phyloP scores from a whole-genome alignment of 2,329 filamentous ascomycete genomes.

The Hymenoscyphus repandus region DNA sequence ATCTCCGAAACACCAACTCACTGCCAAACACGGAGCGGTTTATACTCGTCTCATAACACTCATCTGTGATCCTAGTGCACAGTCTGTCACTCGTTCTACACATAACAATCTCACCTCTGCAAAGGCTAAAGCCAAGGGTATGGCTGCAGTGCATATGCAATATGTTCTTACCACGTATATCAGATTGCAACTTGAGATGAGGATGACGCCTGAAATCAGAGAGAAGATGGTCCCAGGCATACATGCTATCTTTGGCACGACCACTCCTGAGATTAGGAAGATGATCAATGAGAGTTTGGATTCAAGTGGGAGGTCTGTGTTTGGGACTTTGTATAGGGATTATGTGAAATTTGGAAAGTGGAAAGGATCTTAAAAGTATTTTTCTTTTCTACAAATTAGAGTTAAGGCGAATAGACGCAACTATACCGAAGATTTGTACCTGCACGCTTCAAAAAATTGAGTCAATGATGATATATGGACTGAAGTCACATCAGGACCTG shows the following conservation, averaged over 20 bases:
- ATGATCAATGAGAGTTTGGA: constrained; percentile 57
- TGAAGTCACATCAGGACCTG: too few species aligned
- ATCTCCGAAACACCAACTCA: constrained; percentile 24
- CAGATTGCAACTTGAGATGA: constrained; percentile 53
- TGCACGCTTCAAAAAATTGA: too few species aligned
- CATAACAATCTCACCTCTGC: constrained; percentile 50
- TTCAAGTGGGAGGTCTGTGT: constrained; percentile 51
- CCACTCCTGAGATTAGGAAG: constrained; percentile 47
- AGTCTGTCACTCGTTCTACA: constrained; percentile 43
- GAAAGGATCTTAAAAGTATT: constrained; percentile 31
- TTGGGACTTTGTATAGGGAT: constrained; percentile 52
- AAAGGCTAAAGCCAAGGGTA: constrained; percentile 55
- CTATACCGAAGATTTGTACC: too few species aligned
- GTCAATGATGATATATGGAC: too few species aligned
- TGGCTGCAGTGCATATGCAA: constrained; percentile 58
- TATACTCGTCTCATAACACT: constrained; percentile 53
- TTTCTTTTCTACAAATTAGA: too few species aligned
- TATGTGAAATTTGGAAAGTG: constrained; percentile 61
- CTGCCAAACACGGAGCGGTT: constrained; percentile 41
- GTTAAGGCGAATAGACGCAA: too few species aligned
- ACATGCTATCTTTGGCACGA: constrained; percentile 55
- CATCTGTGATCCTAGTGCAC: constrained; percentile 53
- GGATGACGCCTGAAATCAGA: constrained; percentile 44
- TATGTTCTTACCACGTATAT: constrained; percentile 54
- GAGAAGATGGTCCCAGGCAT: constrained; percentile 53